A percentile compares a stretch with the other conserved stretches of the same genome.
Conservation (phyloP, 352 stramenopile species). For the Aphanomyces astaci region DNA sequence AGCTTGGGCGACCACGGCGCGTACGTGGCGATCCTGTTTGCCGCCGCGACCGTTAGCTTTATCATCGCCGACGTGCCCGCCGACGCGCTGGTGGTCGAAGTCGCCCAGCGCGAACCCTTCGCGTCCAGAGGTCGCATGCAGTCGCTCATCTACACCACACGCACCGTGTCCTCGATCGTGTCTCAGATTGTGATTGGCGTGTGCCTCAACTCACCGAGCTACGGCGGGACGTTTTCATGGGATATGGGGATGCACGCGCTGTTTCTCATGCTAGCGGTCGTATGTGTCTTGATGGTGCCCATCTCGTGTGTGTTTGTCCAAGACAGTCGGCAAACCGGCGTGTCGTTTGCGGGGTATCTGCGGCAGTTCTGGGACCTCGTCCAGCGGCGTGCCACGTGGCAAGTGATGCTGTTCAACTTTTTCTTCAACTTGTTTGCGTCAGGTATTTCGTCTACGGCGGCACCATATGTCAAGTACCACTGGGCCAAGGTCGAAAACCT, state of each 20-base stretch:
- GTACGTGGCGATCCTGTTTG: slow-evolving; percentile 53
- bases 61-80: slow-evolving; percentile 39
- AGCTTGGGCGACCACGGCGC: slow-evolving; percentile 31
- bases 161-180: slow-evolving; percentile 31
- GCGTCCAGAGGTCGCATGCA: slow-evolving; percentile 38
- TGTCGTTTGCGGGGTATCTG: slow-evolving; percentile 7
- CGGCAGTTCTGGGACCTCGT: slow-evolving; percentile 21
- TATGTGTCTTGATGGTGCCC: slow-evolving; percentile 12
- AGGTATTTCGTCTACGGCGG: slow-evolving; percentile 35
- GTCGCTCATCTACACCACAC: slow-evolving; percentile 38
- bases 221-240: slow-evolving; percentile 42
- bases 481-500: slow-evolving; percentile 49
- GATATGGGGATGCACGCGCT: slow-evolving; percentile 45
- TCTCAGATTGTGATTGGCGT: slow-evolving; percentile 46
- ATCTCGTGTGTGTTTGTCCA: slow-evolving; percentile 14
- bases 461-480: slow-evolving; percentile 42
- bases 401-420: slow-evolving; percentile 25
- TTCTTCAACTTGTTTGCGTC: slow-evolving; percentile 44
- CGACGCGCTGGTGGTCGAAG: slow-evolving; percentile 43
- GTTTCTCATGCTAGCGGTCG: slow-evolving; percentile 28
- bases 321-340: background rate
- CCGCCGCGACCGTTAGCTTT: slow-evolving; percentile 41
- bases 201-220: slow-evolving; percentile 45
- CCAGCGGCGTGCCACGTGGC: slow-evolving; percentile 19
- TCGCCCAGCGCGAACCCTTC: slow-evolving; percentile 45